Conservation (phyloP, 2,329 filamentous ascomycete species). For the Hypoxylon sp. region DNA sequence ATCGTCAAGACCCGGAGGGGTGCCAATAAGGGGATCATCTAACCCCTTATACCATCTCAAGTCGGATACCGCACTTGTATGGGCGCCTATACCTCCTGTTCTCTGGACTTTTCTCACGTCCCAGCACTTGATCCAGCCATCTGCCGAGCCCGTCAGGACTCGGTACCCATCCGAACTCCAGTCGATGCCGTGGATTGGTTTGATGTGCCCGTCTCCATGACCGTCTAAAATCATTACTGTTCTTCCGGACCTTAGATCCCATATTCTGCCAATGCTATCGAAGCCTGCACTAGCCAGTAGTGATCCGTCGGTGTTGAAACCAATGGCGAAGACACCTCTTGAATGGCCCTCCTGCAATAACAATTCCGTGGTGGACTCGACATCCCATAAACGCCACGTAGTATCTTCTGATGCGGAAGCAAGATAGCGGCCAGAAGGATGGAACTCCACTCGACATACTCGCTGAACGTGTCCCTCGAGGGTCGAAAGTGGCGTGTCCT, state of each 20-base stretch:
- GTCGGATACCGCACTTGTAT: conserved; percentile 90
- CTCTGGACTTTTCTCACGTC: conserved; percentile 89
- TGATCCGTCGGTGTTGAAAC: conserved; percentile 91
- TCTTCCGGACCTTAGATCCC: conserved; percentile 91
- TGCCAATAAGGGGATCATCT: conserved; percentile 74
- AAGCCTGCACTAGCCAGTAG: conserved; percentile 90
- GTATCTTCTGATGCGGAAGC: conserved; percentile 96
- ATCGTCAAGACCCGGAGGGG: conserved; percentile 67
- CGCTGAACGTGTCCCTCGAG: conserved; percentile 85
- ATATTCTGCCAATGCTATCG: conserved; percentile 93
- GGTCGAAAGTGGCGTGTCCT: conserved; percentile 85
- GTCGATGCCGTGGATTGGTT: conserved; percentile 91
- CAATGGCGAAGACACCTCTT: conserved; percentile 87
- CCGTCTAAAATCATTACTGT: conserved; percentile 96
- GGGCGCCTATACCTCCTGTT: conserved; percentile 86
- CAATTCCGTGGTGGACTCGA: conserved; percentile 83
- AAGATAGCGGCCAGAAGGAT: conserved; percentile 88
- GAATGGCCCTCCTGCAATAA: conserved; percentile 94
- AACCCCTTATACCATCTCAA: conserved; percentile 91
- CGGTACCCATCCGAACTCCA: conserved; percentile 92
- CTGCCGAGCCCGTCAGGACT: conserved; percentile 90
- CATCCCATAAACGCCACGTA: conserved; percentile 93
- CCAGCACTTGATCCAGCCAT: conserved; percentile 98
- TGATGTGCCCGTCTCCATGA: conserved; percentile 81
- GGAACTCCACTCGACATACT: conserved; percentile 92